These are phyloP conservation scores for Candida jianshihensis DNA, from an alignment of 805 yeast species.

Conservation along the genomic window DNA sequence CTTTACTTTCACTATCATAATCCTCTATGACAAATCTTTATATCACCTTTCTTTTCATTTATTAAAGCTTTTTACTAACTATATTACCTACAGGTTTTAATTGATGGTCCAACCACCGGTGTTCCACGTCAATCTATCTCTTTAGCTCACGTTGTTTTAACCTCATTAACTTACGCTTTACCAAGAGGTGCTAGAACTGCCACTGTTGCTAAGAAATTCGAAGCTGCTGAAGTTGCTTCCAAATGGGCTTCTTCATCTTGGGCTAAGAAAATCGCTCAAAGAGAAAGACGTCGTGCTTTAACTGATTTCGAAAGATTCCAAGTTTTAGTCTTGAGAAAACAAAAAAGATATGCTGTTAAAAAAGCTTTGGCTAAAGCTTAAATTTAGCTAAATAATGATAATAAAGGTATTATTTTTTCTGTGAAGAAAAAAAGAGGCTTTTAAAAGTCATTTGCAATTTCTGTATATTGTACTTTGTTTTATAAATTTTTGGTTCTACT, in stretches of 20 bases:
- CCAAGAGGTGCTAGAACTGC: conserved; percentile 94
- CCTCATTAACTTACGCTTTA: conserved; percentile 83
- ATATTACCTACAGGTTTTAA: conserved; percentile 51
- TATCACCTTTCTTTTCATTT: background rate
- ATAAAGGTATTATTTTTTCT: conserved; percentile 27
- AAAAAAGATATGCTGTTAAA: conserved; percentile 90
- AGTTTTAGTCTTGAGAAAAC: conserved; percentile 95
- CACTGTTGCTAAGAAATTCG: conserved; percentile 87
- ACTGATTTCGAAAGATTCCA: conserved; percentile 99
- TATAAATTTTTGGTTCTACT: conserved; percentile 3
- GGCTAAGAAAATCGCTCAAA: conserved; percentile 98
- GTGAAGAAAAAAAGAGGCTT: too few relatives aligned
- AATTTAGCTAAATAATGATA: conserved; percentile 5
- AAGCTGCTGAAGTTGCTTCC: conserved; percentile 77
- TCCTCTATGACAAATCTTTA: background rate
- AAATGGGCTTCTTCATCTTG: conserved; percentile 92
- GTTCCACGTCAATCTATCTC: conserved; percentile 89
- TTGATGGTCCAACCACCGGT: conserved; percentile 90
- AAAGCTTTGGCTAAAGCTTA: conserved; percentile 96
- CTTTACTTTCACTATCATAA: conserved; percentile 6
- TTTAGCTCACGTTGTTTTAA: conserved; percentile 83
- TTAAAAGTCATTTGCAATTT: too few relatives aligned
- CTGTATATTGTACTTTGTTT: conserved; percentile 10
- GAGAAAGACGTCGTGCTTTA: conserved; percentile 87
- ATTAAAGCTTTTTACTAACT: conserved; percentile 20